Evolutionary conservation across 257 asterid species (phyloP), one percentile per base, ranked within the genome.

Genomic region (Plantago major): DNA sequence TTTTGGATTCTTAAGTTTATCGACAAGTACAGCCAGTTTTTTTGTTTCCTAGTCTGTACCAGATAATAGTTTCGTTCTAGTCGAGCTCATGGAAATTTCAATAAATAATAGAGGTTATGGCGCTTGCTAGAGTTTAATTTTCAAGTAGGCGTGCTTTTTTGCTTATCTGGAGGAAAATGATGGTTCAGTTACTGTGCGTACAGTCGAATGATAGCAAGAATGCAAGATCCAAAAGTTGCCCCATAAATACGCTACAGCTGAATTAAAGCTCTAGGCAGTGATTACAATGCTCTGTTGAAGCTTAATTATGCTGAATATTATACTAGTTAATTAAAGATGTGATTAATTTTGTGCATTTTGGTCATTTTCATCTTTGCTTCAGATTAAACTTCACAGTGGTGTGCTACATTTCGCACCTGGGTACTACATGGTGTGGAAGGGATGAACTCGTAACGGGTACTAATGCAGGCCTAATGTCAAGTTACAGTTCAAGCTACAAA

Each of bases 321-420:
- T 46, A n/a, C n/a, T n/a, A 19, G 51, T 60, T 61, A 15, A 28
- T 30, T 67, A 63, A 30, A 53, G 28, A 4, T 28, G n/a, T 53
- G 58, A 14, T 46, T 49, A 44, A 49, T 18, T 12, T 0, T 22
- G 40, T 30, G 58, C 68, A 46, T 53, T 30, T 19, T 46, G 46
- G 42, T 17, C 51, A 53, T 48, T 59, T 58, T 53, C 43, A 8
- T 58, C 46, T 63, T 6, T n/a, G 28, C 42, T 33, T 38, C 50
- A 48, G 15, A 38, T n/a, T 22, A 17, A 47, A 60, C 48, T 11
- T 42, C 19, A 40, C 45, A 46, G 40, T 28, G 12, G 14, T 55
- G 5, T 46, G 62, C 60, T 30, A 19, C 26, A 46, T 58, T 26
- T 52, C 1, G 13, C 56, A 43, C 17, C 52, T 42, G 49, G 57